Base-by-base conservation (phyloP, 495 filamentous ascomycete species). In the Aspergillus indologenus region DNA sequence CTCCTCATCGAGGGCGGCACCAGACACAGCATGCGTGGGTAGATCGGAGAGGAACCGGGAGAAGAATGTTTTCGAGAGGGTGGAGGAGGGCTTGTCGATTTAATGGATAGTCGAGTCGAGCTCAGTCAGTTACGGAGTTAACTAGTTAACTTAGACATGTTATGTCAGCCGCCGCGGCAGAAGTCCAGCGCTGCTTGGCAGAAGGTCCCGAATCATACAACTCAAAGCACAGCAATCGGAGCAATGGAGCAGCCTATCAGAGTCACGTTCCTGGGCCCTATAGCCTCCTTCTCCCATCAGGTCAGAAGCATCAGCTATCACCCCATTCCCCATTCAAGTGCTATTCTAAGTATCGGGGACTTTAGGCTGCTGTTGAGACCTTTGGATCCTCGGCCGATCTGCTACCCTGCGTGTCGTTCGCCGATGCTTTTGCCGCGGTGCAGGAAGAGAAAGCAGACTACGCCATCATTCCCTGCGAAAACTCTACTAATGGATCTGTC, bases 401-500 rank as follows among this genome's bases (percentile, higher is more conserved):
- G 48, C 62, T 75, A 20, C 83, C 88, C 12, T 81, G 85, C 21
- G 61, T 66, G 15, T 88, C 87, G 0, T 74, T 81, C 54, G 58
- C 76, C 83, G 91, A 93, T 59, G 84, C 95, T 60, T 96, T 98
- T 70, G 76, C 81, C 29, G 79, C 83, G 17, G 87, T 96, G 19
- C 91, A 96, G 71, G 76, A 80, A 15, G 72, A 81, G 57, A 58
- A 69, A 21, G 80, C 81, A 0, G 71, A 79, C 58, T 88, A 84
- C 65, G 93, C 91, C 59, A 89, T 98, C 4, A 90, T 97, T 17
- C 94, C 94, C 26, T 92, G 95, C 75, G 94, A 98, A 72, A 98
- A 98, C 74, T 92, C 88, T 11, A 91, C 91, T 62, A 95, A 97
- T 73, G 94, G 94, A 60, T 85, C 86, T 45, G 95, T 98, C 44